Base-by-base conservation (phyloP, 2,329 filamentous ascomycete species). In the Arthrobotrys pseudoclavata region DNA sequence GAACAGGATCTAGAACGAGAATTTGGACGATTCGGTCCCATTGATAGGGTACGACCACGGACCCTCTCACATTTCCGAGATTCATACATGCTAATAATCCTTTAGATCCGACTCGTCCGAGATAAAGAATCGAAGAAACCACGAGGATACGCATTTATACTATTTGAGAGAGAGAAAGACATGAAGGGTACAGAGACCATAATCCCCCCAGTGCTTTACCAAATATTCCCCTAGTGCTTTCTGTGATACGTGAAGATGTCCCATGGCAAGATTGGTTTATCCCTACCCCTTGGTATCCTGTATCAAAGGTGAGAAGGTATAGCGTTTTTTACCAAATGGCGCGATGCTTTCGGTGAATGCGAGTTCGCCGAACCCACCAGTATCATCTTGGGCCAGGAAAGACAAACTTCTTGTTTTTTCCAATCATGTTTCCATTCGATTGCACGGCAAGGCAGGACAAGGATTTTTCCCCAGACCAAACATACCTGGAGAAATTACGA, bases 121-220 rank as follows among this genome's bases (percentile, higher is more conserved):
- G 91, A 97, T 82, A 93, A 94, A 85, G 91, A 92, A 83, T 91
- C 91, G 83, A 94, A 94, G 86, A 86, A 91, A 62, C 92, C 96
- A 83, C 88, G 91, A 82, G 96, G 96, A 79, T 99, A 99, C 84
- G 96, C 93, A 79, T 99, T 99, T 83, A 91, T 99, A 81, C 93
- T 98, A 68, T 99, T 95, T 83, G 95, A 98, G 85, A 91, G 93
- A 84, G 96, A 98, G 85, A 94, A 95, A 85, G 96, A 98, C 84
- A 97, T 98, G 94, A 96, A 96, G 93, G 94, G 94, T 97, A 96
- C 89, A 86, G 85, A 84, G 83, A 83, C 84, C 84, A 85, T 83
- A 84, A 81, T 83, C 84, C 83, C 82, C 80, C 82, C 81, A 81
- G 82, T 80, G 83, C 80, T 80, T 79, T 69, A 52, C 79, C 72